Conservation (phyloP, 169 alveolate genomes). For the Eimeria falciformis region DNA sequence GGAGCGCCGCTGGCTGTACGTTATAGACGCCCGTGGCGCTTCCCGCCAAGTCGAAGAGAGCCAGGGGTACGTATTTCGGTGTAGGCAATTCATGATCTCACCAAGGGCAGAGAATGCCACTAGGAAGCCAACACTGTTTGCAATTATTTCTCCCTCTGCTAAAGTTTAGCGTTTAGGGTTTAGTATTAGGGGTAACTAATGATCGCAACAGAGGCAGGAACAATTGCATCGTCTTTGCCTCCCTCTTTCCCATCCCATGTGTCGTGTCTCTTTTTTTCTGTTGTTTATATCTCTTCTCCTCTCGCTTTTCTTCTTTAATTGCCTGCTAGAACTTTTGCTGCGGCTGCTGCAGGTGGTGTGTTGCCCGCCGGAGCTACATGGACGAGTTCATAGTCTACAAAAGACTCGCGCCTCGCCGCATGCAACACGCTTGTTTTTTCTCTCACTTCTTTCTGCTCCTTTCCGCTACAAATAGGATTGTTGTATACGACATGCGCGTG, state of each 20-base stretch:
- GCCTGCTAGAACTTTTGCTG: slow-evolving; percentile 28
- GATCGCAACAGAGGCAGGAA: too few relatives aligned
- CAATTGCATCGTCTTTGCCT: too few relatives aligned
- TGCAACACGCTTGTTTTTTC: slow-evolving; percentile 53
- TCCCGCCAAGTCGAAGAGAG: slow-evolving; percentile 58
- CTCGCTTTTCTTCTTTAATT: too few relatives aligned
- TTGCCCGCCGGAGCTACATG: slow-evolving; percentile 67
- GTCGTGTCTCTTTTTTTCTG: too few relatives aligned
- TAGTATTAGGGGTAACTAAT: too few relatives aligned
- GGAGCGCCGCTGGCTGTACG: slow-evolving; percentile 49
- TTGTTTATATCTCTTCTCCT: neutral
- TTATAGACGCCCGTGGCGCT: slow-evolving; percentile 61
- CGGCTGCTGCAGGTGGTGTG: slow-evolving; percentile 72
- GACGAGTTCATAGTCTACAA: slow-evolving; percentile 48
- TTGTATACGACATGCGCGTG: slow-evolving; percentile 39
- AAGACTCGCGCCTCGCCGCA: slow-evolving; percentile 46
- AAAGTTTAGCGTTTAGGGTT: too few relatives aligned
- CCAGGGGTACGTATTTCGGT: slow-evolving; percentile 2
- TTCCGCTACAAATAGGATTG: slow-evolving; percentile 11
- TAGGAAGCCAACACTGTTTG: neutral
- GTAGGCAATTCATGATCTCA: neutral
- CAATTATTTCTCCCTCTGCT: neutral
- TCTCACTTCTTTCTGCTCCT: slow-evolving; percentile 31
- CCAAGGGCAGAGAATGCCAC: neutral
- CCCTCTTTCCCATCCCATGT: too few relatives aligned